Evolutionary conservation across 202 grass and related monocot genomes (phyloP).

Genomic region (Zizania palustris): DNA sequence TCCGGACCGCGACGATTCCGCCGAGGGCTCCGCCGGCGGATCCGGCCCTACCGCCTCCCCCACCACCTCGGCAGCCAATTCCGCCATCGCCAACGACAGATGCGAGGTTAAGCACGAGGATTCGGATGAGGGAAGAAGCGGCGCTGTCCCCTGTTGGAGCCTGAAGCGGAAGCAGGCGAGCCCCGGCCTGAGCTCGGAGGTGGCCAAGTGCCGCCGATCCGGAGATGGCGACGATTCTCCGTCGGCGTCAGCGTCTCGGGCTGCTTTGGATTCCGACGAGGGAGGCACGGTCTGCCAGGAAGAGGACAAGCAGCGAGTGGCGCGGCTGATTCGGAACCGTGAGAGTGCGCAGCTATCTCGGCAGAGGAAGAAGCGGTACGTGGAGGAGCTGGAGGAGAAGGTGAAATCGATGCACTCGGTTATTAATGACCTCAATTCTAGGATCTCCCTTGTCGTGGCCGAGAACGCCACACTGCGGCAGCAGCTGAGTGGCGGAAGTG

Average conservation of each 20-base stretch:
- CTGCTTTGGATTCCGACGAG: conserved; percentile 43
- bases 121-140: conserved; percentile 51
- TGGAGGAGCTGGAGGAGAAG: conserved; percentile 96
- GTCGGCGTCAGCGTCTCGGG: conserved; percentile 44
- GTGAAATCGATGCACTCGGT: conserved; percentile 84
- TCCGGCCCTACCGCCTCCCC: conserved; percentile 42
- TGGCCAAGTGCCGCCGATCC: conserved; percentile 60
- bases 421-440: conserved; percentile 85
- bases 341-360: conserved; percentile 95
- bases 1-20: conserved; percentile 53
- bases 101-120: conserved; percentile 69
- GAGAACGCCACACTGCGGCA: conserved; percentile 85
- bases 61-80: conserved; percentile 45
- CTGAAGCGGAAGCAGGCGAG: conserved; percentile 77
- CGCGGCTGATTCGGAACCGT: conserved; percentile 83
- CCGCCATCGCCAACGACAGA: conserved; percentile 20
- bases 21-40: conserved; percentile 50
- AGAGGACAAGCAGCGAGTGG: conserved; percentile 62
- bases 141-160: conserved; percentile 29
- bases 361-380: conserved; percentile 91
- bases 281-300: conserved; percentile 35
- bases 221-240: conserved; percentile 53
- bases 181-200: conserved; percentile 30
- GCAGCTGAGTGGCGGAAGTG: conserved; percentile 48
- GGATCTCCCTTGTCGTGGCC: conserved; percentile 74